Base-by-base conservation (phyloP, 225 moss, liverwort and hornwort genomes). In the Anthoceros angustus region DNA sequence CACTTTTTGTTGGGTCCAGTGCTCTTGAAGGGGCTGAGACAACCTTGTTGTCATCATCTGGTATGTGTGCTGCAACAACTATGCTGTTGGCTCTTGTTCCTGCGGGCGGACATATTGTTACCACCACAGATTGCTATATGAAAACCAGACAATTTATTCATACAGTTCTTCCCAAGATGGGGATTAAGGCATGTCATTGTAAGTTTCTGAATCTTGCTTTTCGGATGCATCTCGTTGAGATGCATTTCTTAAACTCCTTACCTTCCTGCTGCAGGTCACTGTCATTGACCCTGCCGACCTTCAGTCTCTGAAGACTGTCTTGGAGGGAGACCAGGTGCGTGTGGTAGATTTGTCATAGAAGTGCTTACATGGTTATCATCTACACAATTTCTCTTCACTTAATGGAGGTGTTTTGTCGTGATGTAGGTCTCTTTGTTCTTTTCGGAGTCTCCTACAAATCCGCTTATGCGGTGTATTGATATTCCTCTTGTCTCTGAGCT, bases 71-170 rank as follows among this genome's bases (percentile, higher is more conserved):
- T 38, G 82, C 95, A 63, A 95, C 95, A 63, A 95, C 95, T 49
- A 91, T 91, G 91, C 77, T 95, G 66, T 82, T 95, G 75, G 88
- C 95, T 38, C 78, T 95, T 70, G 91, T 95, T 24, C 95, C 95
- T 64, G 86, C 86, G 42, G 88, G 88, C 62, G 95, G 91, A 42
- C 91, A 98, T 68, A 88, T 98, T 69, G 70, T 98, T 16, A 98
- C 95, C 38, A 98, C 95, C 40, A 88, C 91, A 61, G 95, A 98
- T 81, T 98, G 95, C 68, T 98, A 98, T 63, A 79, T 91, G 40
- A 88, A 91, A 76, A 98, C 95, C 71, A 78, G 95, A 75, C 95
- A 98, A 74, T 98, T 98, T 73, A 98, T 98, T 70, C 95, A 98
- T 82, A 98, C 87, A 70, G 85, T 98, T 76, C 85, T 98, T 69